Percentiles rank a stretch among this genome's conserved stretches.
Conservation (phyloP, 2,329 filamentous ascomycete species). For the Thermomyces lanuginosus region DNA sequence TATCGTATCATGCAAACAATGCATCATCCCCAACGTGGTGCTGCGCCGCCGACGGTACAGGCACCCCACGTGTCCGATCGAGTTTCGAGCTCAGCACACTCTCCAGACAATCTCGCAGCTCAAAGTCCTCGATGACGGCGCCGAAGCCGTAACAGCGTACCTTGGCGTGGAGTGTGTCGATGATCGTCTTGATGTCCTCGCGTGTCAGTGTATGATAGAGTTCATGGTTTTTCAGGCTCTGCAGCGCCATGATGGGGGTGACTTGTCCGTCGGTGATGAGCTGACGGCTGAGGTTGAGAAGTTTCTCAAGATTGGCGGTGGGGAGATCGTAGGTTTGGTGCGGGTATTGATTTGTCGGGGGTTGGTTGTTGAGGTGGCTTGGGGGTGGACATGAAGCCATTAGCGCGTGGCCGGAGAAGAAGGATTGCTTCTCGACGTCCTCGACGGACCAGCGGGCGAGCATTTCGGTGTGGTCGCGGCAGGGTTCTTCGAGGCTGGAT, state of each 20-base stretch:
- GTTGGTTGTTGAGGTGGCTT: conserved; percentile 39
- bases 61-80: no score
- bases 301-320: conserved; percentile 58
- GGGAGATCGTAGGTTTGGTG: conserved; percentile 66
- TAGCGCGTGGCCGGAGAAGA: conserved; percentile 68
- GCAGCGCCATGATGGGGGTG: conserved; percentile 91
- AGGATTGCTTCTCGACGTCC: conserved; percentile 45
- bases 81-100: conserved; percentile 40
- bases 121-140: conserved; percentile 53
- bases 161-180: conserved; percentile 59
- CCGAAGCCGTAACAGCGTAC: conserved; percentile 81
- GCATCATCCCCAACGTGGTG: conserved; percentile 13
- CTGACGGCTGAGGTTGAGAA: conserved; percentile 69
- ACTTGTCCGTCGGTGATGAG: conserved; percentile 68
- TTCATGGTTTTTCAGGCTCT: conserved; percentile 58
- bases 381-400: conserved; percentile 84
- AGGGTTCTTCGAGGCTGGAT: conserved; percentile 39
- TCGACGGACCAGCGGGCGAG: conserved; percentile 62
- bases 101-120: conserved; percentile 54
- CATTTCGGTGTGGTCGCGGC: conserved; percentile 48
- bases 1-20: conserved; percentile 11
- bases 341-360: conserved; percentile 38
- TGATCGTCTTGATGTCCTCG: conserved; percentile 55
- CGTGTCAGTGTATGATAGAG: conserved; percentile 48
- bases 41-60: conserved; percentile 1